Base-by-base conservation (phyloP, 2,329 filamentous ascomycete species). In the Exophiala oligosperma region DNA sequence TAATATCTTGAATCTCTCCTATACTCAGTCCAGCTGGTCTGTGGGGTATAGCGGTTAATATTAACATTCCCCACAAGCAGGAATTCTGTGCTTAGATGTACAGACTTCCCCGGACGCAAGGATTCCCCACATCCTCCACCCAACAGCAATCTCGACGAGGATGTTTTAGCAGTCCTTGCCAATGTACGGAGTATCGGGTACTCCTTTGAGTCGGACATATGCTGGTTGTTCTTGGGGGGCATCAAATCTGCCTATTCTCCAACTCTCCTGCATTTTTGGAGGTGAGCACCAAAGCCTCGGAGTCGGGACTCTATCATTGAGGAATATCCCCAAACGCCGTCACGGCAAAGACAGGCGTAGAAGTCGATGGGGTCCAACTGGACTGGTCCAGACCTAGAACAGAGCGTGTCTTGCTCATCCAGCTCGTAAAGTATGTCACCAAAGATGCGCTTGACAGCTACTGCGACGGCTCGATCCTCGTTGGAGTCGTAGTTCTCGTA, bases 251-350 rank as follows among this genome's bases (percentile, higher is more conserved):
- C 26, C 26, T 28, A 28, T 28, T 17, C 26, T 28, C 26, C 26
- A 7, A 28, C 26, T 28, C 26, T 28, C 7, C 47, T 23, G 17
- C 47, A 28, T 17, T 12, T 49, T 32, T 49, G 21, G 21, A 49
- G 47, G 29, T 49, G 47, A 14, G 29, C 11, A 29, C 21, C 47
- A 17, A 49, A 49, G 11, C 21, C 29, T 32, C 26, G 47, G 8
- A 49, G 17, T 49, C 47, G 47, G 4, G 47, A 26, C 47, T 49
- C 47, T n/a, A 49, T 49, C 14, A 49, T 12, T 29, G 47, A 49
- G 11, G 47, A 49, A 29, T 28, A 49, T 49, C 29, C 26, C 47
- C 47, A 49, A 28, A 49, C 47, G 21, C 47, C 24, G 21, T 32
- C 47, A 4, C 47, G 47, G 29, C 47, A 49, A 2, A 49, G 47